Evolutionary conservation across 768 basidiomycete species (phyloP).

Genomic region (Punctularia strigosozonata): DNA sequence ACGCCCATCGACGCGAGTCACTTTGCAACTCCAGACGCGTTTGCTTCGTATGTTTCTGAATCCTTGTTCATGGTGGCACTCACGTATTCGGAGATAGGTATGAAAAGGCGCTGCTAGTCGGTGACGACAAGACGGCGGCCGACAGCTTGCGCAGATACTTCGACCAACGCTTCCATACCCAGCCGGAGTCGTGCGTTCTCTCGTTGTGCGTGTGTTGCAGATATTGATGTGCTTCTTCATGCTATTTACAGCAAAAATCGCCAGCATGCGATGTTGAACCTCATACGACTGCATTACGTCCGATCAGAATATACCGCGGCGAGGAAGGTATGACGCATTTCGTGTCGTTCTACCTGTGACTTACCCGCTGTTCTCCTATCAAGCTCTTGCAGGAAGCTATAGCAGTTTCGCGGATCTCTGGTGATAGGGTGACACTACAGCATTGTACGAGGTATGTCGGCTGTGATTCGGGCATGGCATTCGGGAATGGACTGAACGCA

Average conservation of each 20-base stretch:
- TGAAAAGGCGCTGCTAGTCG: slow-evolving; percentile 50
- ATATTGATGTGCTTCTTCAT: neutral
- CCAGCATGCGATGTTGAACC: slow-evolving; percentile 67
- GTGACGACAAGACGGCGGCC: slow-evolving; percentile 57
- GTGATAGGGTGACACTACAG: slow-evolving; percentile 62
- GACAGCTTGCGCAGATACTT: slow-evolving; percentile 72
- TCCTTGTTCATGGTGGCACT: too few species aligned
- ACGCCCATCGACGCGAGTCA: slow-evolving; percentile 53
- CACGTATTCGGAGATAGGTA: slow-evolving; percentile 36
- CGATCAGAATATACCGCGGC: slow-evolving; percentile 58
- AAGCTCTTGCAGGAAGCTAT: slow-evolving; percentile 73
- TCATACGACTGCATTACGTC: slow-evolving; percentile 69
- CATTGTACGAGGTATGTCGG: slow-evolving; percentile 60
- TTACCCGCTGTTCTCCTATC: neutral
- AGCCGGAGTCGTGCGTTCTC: slow-evolving; percentile 61
- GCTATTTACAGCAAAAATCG: slow-evolving; percentile 47
- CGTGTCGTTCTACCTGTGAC: neutral
- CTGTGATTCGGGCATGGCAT: neutral
- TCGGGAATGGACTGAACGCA: slow-evolving; percentile 2
- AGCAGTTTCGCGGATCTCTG: slow-evolving; percentile 58
- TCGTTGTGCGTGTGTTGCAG: neutral
- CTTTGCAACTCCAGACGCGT: slow-evolving; percentile 52
- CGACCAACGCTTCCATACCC: slow-evolving; percentile 76
- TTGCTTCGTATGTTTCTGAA: slow-evolving; percentile 39
- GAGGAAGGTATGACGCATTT: slow-evolving; percentile 37